Evolutionary conservation across 345 rosid species (phyloP).

Genomic region (Eutrema yunnanense): DNA sequence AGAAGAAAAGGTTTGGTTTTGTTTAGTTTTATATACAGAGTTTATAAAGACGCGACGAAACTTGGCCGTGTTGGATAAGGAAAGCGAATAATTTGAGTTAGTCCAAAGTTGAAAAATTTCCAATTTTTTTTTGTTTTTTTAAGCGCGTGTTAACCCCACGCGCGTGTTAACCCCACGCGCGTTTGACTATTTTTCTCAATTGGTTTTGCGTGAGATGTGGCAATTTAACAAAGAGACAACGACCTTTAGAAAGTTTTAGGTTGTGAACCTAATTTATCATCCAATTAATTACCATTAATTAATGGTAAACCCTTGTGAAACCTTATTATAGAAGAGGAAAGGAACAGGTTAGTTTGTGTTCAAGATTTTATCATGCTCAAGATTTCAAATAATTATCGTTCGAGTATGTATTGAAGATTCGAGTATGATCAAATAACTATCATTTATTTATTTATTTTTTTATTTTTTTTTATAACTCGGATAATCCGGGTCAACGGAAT

Average conservation of each 20-base stretch:
- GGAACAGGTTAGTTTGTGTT: not conserved
- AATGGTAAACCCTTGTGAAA: not conserved
- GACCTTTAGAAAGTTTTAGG: not conserved
- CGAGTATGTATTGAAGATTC: too few relatives aligned
- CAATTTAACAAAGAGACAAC: conserved; percentile 1
- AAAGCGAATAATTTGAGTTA: conserved; percentile 19
- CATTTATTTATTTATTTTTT: not conserved
- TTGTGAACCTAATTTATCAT: conserved; percentile 7
- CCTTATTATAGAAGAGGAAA: not conserved
- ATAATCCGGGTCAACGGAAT: too few relatives aligned
- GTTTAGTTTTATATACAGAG: not conserved
- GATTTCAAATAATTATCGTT: too few relatives aligned
- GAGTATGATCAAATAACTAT: not conserved
- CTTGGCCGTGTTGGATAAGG: conserved; percentile 26
- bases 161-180: not conserved
- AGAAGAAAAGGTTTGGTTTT: not conserved
- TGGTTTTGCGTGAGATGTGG: conserved; percentile 20
- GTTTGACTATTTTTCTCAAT: not conserved
- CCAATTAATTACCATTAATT: not conserved
- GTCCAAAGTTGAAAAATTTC: conserved; percentile 23
- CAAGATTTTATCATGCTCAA: too few relatives aligned
- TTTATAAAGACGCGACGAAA: conserved; percentile 31
- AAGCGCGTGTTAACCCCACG: not conserved
- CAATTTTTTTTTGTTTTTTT: not conserved
- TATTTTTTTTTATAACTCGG: too few relatives aligned